Evolutionary conservation across 305 asterid species (phyloP).

Genomic region (Rubia balearica): DNA sequence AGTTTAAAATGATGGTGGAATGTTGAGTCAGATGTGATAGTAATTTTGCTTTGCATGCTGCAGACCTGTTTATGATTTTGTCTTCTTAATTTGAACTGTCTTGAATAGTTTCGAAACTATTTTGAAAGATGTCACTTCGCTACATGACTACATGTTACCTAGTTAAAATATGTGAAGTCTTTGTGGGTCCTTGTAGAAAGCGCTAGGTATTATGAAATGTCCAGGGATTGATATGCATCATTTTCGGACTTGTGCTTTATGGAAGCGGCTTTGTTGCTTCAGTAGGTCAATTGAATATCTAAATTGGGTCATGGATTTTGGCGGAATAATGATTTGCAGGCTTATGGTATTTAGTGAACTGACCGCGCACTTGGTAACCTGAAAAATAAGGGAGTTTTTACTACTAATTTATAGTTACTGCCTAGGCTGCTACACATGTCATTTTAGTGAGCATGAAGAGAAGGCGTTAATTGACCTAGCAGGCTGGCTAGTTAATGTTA

Average conservation of each 20-base stretch:
- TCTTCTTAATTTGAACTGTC: background rate
- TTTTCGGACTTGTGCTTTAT: background rate
- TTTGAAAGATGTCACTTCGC: background rate
- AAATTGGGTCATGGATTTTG: background rate
- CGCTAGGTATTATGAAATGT: background rate
- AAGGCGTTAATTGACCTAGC: background rate
- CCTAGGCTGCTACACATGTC: background rate
- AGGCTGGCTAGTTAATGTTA: background rate
- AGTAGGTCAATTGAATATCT: background rate
- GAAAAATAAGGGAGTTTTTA: background rate
- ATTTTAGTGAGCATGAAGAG: background rate
- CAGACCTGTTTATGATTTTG: background rate
- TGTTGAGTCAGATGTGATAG: background rate
- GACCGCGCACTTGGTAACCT: background rate
- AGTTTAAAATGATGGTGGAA: background rate
- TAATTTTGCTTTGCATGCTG: background rate
- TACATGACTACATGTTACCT: background rate
- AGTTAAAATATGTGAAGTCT: conserved; percentile 1
- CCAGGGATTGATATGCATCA: background rate
- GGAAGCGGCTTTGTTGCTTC: background rate
- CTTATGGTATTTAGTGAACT: background rate
- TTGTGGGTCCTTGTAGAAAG: background rate
- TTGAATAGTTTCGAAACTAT: background rate
- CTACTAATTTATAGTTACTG: background rate
- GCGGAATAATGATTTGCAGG: background rate